Base-by-base conservation (phyloP, 352 stramenopile species). In the Globisporangium megalacanthum region DNA sequence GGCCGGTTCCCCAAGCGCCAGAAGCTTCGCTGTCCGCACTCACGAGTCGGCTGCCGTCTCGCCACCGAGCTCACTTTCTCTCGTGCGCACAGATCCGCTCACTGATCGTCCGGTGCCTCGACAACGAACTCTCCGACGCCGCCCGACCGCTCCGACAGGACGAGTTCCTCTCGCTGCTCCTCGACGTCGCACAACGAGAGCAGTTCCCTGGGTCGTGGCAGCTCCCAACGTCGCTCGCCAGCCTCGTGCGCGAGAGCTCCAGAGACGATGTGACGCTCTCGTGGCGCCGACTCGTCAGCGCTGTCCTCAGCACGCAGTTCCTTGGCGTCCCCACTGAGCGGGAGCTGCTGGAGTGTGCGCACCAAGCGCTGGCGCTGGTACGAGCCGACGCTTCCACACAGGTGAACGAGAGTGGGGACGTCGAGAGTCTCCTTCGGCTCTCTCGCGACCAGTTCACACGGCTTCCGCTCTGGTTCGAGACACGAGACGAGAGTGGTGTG, bases 381-480 rank as follows among this genome's bases (percentile, higher is more conserved):
- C 17, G 1, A 14, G 29, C 35, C 3, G 35, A 54, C 17, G 4
- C 20, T 60, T 15, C 7, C 19, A 52, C 57, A n/a, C 22, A 53
- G 7, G 29, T 29, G 1, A 29, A n/a, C 22, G 22, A 41, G n/a
- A 22, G 7, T 8, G 11, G 13, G 8, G 49, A 36, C 7, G 4
- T 36, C 10, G 33, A 46, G 29, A 9, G 22, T 10, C 7, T 66
- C 19, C 10, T 29, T 29, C 25, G 42, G 19, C 13, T 77, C 13
- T 61, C 60, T 13, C 47, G 29, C 15, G 37, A 49, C 7, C 51
- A 70, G 11, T 88, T 88, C 50, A 15, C 31, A 19, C 52, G 61
- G 0, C 50, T 83, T 1, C 73, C 66, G 13, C 52, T 83, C 25
- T 86, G 78, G 75, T 83, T 79, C 54, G 66, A 81, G 19, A 20